phyloP scores from a whole-genome alignment of 305 asterid genomes.

The Fraxinus albicans region DNA sequence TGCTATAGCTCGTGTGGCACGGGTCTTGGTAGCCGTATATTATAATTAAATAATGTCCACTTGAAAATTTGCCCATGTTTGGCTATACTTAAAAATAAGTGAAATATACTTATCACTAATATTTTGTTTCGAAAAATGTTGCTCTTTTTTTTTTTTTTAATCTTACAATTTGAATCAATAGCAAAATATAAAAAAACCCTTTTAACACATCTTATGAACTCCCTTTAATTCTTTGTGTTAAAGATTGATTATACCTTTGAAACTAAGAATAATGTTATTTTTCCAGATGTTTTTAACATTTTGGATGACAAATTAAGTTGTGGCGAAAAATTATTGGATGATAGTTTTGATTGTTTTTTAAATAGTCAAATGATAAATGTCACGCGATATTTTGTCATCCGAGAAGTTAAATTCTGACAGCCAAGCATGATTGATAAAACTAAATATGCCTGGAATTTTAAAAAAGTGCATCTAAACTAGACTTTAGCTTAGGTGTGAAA shows the following conservation, averaged over 20 bases:
- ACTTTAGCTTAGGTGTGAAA: neutral
- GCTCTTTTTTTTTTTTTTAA: too few species aligned
- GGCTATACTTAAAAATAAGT: neutral
- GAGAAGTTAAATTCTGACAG: too few species aligned
- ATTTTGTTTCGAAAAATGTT: neutral
- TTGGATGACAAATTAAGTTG: neutral
- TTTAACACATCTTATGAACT: neutral
- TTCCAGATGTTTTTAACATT: neutral
- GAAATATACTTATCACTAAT: neutral
- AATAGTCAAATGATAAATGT: too few species aligned
- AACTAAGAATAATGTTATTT: neutral
- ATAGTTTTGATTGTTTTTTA: too few species aligned
- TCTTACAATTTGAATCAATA: neutral
- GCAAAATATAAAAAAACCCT: too few species aligned
- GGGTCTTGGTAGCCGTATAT: neutral
- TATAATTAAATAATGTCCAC: neutral
- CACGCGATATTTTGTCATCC: too few species aligned
- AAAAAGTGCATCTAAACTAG: neutral
- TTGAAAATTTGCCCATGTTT: neutral
- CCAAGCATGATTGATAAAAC: too few species aligned
- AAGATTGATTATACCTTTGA: neutral
- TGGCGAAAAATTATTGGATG: neutral
- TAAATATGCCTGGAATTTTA: too few species aligned
- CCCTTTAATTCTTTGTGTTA: neutral
- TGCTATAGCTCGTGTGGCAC: constrained; percentile 16